Base-by-base conservation (phyloP, 495 filamentous ascomycete species). In the Penicillium lividum region DNA sequence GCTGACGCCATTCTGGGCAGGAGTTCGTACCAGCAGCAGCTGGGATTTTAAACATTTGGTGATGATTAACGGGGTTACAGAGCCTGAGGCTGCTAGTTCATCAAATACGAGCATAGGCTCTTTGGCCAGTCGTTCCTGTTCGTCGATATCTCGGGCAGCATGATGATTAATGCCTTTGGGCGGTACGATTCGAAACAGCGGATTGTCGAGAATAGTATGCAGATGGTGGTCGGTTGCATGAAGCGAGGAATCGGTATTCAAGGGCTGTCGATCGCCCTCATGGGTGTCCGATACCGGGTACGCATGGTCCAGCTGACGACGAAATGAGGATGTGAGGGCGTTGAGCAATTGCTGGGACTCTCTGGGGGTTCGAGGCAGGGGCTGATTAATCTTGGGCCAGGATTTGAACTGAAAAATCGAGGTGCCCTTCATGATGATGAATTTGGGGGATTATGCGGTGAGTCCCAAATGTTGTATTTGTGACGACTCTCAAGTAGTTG, bases 261-360 rank as follows among this genome's bases (percentile, higher is more conserved):
- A 59, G 50, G 66, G 44, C 42, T 66, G 53, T 42, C 62, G 53
- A 28, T 60, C 60, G 38, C 54, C 54, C 10, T 67, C 43, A 38
- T 55, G 56, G n/a, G 60, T 55, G 46, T 63, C 47, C 22, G 62
- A 59, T 59, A 65, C 68, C 38, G 83, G 82, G 65, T 91, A 83
- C 62, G 88, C 83, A 38, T 71, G 75, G 66, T 93, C 88, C 33
- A 95, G 79, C 34, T 89, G 86, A 38, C 80, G 74, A 54, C 87
- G 84, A 72, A 95, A 95, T n/a, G 89, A 92, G 5, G 79, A 76
- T 16, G 88, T 92, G 57, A 95, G 82, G 53, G 82, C 77, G 28
- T 82, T 77, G 54, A 92, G 84, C 2, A 95, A 78, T 59, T 85
- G 82, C 61, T 86, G 77, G 30, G 87, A 86, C 60, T 92, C 84